Evolutionary conservation across 1,284 basidiomycete species (phyloP).

Genomic region (Volvariella surrecta): DNA sequence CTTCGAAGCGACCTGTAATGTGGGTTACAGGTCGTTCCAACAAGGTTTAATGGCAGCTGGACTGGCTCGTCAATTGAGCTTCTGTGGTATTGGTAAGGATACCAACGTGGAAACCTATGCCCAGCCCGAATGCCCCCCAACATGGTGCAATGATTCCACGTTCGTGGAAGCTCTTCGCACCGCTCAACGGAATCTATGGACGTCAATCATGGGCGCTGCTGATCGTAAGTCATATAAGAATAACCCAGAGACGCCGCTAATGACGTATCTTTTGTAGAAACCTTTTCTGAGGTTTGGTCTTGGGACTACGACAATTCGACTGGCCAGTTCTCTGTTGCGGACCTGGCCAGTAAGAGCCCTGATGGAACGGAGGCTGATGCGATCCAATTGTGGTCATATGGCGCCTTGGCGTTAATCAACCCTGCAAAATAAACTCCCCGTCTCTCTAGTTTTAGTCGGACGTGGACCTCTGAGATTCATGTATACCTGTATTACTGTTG

Average conservation of each 20-base stretch:
- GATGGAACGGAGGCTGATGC: slow-evolving; percentile 19
- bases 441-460: too few relatives aligned
- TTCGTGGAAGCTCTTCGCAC: slow-evolving; percentile 14
- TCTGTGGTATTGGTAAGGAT: slow-evolving; percentile 12
- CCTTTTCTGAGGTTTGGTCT: slow-evolving; percentile 19
- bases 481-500: too few relatives aligned
- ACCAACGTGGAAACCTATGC: slow-evolving; percentile 15
- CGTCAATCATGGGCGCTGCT: slow-evolving; percentile 15
- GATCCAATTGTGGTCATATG: slow-evolving; percentile 21
- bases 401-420: slow-evolving; percentile 17
- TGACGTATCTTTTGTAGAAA: slow-evolving; percentile 10
- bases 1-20: neutral
- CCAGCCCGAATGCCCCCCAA: slow-evolving; percentile 9
- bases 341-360: slow-evolving; percentile 16
- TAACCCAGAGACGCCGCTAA: neutral
- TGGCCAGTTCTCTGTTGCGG: slow-evolving; percentile 15
- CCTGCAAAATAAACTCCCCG: slow-evolving; percentile 4
- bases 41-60: slow-evolving; percentile 20
- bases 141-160: slow-evolving; percentile 14
- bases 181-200: slow-evolving; percentile 16
- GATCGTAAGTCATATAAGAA: slow-evolving; percentile 12
- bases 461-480: too few relatives aligned
- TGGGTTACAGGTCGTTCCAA: slow-evolving; percentile 17
- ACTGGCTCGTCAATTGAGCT: slow-evolving; percentile 16
- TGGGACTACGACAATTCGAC: slow-evolving; percentile 16